Evolutionary conservation across 148 eudicot genomes (phyloP), one percentile per base, ranked within the genome.

Genomic region (Rhododendron vialii): DNA sequence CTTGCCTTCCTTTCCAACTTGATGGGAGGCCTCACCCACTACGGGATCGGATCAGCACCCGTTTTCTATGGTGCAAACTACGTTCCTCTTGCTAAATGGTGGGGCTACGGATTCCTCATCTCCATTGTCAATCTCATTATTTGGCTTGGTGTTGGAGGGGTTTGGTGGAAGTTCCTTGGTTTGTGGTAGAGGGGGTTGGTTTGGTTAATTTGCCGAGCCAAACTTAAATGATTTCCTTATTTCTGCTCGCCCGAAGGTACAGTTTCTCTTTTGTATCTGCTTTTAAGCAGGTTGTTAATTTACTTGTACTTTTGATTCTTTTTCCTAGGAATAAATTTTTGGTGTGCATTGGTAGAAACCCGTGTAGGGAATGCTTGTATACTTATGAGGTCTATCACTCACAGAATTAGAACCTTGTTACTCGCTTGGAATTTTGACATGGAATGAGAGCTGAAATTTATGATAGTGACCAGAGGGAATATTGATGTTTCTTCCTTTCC

Each of bases 11-110:
- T 95, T 3, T 97, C 98, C 84, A 95, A 95, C 89, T 93, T 97
- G 79, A 97, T 97, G 99, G 99, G 99, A 35, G 99, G 99, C 33
- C 91, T 97, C 71, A 97, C 98, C 43, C 99, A 94, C 88, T 97
- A 97, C 6, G 99, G 99, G 77, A 97, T 97, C 5, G 98, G 99
- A 24, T 97, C 99, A 17, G 98, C 98, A 26, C 99, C 99, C 0
- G 94, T 96, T 76, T 96, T 96, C 89, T 96, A 94, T 30, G 98
- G 99, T 57, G 98, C 99, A 69, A 94, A 94, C 77, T 95, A 97
- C 20, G 99, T 97, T 7, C 99, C 98, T 26, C 96, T 95, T 5
- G 93, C 94, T 45, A 83, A 94, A 90, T 97, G 99, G 99, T 97
- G 98, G 98, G 98, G 98, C 63, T 95, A 94, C 8, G 98, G 99